Conservation (phyloP, 306 rosid genomes). For the Astragalus membranaceus region DNA sequence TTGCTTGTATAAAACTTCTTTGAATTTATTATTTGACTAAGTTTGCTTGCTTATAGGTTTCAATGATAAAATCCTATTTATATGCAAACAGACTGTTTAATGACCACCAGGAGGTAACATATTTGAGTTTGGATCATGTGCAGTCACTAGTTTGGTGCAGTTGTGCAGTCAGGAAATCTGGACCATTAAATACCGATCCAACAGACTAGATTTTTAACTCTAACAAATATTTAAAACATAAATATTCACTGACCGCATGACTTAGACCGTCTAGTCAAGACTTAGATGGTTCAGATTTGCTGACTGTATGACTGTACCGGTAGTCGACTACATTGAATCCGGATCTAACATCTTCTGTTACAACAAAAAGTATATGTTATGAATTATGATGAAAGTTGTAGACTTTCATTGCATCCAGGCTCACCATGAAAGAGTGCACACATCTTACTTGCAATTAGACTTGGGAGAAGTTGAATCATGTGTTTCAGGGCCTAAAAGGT, state of each 20-base stretch:
- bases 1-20: background rate
- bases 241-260: no score
- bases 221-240: no score
- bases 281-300: no score
- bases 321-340: no score
- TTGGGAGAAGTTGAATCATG: constrained; percentile 63
- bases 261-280: no score
- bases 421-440: constrained; percentile 45
- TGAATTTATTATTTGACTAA: background rate
- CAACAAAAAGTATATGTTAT: background rate
- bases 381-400: background rate
- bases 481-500: constrained; percentile 82
- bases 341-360: background rate
- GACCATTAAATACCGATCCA: no score
- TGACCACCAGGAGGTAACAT: constrained; percentile 48
- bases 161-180: no score
- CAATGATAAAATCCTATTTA: constrained; percentile 54
- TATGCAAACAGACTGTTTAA: constrained; percentile 62
- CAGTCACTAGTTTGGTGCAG: no score
- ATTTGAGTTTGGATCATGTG: background rate
- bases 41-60: constrained; percentile 33
- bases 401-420: constrained; percentile 32
- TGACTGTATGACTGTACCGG: no score
- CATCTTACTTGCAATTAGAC: constrained; percentile 45
- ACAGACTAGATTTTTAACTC: no score